phyloP scores from a whole-genome alignment of 495 filamentous ascomycete species.

The Neurospora sp. region DNA sequence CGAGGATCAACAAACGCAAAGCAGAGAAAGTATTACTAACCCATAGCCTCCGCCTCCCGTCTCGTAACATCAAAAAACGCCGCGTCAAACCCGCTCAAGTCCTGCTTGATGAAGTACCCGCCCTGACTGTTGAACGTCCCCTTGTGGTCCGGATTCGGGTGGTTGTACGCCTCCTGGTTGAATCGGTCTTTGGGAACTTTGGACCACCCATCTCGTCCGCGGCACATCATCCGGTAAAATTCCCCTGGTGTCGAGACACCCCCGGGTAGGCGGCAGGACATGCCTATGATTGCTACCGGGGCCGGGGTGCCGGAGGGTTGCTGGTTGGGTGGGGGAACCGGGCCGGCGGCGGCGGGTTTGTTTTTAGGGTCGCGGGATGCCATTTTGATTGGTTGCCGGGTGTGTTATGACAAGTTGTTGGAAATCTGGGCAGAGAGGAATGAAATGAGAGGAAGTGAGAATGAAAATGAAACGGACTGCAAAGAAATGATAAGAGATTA shows the following conservation, averaged over 20 bases:
- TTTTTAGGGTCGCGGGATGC: background rate
- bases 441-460: background rate
- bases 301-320: constrained; percentile 13
- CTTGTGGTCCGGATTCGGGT: constrained; percentile 42
- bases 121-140: constrained; percentile 33
- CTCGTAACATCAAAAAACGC: constrained; percentile 43
- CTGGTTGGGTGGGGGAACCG: constrained; percentile 1
- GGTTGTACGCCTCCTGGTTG: constrained; percentile 53
- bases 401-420: background rate
- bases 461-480: background rate
- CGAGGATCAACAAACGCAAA: background rate
- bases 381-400: background rate
- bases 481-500: background rate
- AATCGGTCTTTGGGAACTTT: constrained; percentile 58
- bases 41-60: constrained; percentile 41
- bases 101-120: constrained; percentile 46
- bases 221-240: constrained; percentile 38
- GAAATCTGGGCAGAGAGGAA: too few relatives aligned
- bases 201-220: constrained; percentile 27
- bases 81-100: constrained; percentile 39
- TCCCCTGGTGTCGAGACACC: constrained; percentile 29
- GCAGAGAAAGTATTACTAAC: constrained; percentile 3
- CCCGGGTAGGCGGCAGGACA: constrained; percentile 40
- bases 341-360: constrained; percentile 9
- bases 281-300: constrained; percentile 35